Conservation (phyloP, 1,284 basidiomycete genomes). For the Cutaneotrichosporon mucoides region DNA sequence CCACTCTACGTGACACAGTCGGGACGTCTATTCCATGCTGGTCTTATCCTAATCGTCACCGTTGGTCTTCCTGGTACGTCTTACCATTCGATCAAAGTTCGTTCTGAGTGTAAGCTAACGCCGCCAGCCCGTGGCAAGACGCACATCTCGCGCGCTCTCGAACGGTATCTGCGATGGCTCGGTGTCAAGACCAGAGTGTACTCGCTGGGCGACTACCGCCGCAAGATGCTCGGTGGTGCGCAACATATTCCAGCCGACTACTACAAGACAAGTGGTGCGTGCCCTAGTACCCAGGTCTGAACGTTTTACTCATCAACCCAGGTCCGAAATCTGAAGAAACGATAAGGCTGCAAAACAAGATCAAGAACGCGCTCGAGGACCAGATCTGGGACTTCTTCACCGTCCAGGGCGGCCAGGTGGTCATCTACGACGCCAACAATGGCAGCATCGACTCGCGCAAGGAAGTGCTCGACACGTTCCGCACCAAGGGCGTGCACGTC, state of each 20-base stretch:
- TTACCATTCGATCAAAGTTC: neutral
- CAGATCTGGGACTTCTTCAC: conserved; percentile 86
- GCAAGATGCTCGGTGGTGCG: conserved; percentile 82
- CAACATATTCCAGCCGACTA: conserved; percentile 87
- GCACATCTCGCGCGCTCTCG: conserved; percentile 89
- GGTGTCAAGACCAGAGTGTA: conserved; percentile 94
- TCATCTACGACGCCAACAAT: conserved; percentile 99
- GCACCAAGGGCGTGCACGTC: conserved; percentile 78
- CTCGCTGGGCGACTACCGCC: conserved; percentile 88
- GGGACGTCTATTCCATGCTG: conserved; percentile 81
- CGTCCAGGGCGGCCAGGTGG: conserved; percentile 75
- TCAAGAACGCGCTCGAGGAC: conserved; percentile 78
- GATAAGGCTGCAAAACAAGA: conserved; percentile 64
- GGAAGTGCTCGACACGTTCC: conserved; percentile 75
- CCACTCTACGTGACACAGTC: conserved; percentile 74
- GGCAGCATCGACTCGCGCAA: conserved; percentile 67
- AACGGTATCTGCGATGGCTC: conserved; percentile 95
- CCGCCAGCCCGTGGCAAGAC: conserved; percentile 79
- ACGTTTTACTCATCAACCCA: neutral
- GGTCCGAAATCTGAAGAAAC: conserved; percentile 57
- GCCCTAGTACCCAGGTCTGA: neutral
- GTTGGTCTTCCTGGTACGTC: conserved; percentile 72
- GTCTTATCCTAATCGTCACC: conserved; percentile 87
- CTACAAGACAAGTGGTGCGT: conserved; percentile 68
- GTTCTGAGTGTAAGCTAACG: neutral